These are phyloP conservation scores for Fonsecaea multimorphosa DNA, from an alignment of 2,329 filamentous ascomycete species.

Conservation along the genomic window DNA sequence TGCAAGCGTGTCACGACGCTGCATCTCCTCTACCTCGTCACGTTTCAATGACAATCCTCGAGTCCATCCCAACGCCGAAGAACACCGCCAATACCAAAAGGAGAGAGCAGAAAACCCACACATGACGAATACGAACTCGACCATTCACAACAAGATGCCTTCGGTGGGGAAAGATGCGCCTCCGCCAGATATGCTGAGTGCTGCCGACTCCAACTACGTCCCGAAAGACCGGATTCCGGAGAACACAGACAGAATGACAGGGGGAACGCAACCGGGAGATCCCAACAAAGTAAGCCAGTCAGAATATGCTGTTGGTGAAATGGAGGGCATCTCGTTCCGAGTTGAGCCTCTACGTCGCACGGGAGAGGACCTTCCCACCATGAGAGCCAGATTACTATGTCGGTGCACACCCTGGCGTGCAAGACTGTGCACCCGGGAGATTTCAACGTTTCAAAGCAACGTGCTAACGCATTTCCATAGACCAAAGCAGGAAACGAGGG, in stretches of 20 bases:
- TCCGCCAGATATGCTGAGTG: conserved; percentile 66
- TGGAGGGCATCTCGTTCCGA: conserved; percentile 83
- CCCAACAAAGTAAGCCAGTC: conserved; percentile 55
- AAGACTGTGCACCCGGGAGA: conserved; percentile 6
- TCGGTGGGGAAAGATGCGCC: conserved; percentile 62
- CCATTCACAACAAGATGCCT: conserved; percentile 65
- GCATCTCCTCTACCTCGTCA: conserved; percentile 25
- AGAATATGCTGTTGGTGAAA: conserved; percentile 82
- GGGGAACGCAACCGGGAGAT: conserved; percentile 62
- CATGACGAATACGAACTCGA: conserved; percentile 69
- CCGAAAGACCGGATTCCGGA: conserved; percentile 67
- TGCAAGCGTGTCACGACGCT: conserved; percentile 22
- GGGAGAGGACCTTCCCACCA: conserved; percentile 84
- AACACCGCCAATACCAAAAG: conserved; percentile 62
- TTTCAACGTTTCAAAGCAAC: neutral
- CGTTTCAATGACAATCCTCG: conserved; percentile 22
- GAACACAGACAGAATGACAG: conserved; percentile 70
- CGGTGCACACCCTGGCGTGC: conserved; percentile 40
- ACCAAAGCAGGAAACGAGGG: conserved; percentile 95
- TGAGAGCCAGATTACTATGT: conserved; percentile 82
- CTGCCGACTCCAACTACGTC: conserved; percentile 61
- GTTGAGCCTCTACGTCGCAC: conserved; percentile 86
- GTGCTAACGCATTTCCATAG: conserved; percentile 46
- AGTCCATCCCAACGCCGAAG: conserved; percentile 51
- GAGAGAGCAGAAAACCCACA: conserved; percentile 66